Base-by-base conservation (phyloP, 202 grass and related monocot species). In the Musa balbisiana region DNA sequence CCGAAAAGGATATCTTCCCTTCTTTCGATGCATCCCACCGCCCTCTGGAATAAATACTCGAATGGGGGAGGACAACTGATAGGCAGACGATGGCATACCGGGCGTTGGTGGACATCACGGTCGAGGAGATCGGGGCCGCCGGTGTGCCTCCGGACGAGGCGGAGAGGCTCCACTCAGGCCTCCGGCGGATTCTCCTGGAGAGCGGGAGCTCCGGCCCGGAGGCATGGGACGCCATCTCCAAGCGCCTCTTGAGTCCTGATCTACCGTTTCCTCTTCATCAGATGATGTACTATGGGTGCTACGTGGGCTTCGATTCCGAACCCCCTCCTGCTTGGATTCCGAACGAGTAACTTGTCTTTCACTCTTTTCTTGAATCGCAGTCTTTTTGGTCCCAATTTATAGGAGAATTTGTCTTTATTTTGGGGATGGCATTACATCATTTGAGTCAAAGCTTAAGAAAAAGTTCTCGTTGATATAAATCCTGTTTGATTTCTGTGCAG, bases 241-340 rank as follows among this genome's bases (percentile, higher is more conserved):
- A 64, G 26, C 23, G 23, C 27, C 75, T 83, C 67, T 83, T 98
- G 64, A 69, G 65, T 51, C 87, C 85, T 2, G 55, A 58, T 23
- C 53, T 94, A 16, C 95, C 95, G 49, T 94, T 98, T 78, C 80
- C 87, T 68, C 53, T 94, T 51, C 91, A 98, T 73, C 94, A 88
- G 73, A 92, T 98, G 91, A 83, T 98, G 86, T 98, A 94, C 84
- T 85, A 98, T 55, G 91, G 94, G 72, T 98, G 91, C 83, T 98
- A 80, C 70, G 82, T 78, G 67, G 76, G 75, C 10, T 85, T 60
- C 80, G 78, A 83, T 59, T 88, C 88, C 49, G 23, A 83, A 56
- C 84, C 91, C 20, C 90, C 87, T 51, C 94, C 85, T 3, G 91
- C 87, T 78, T 98, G 95, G 95, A 83, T 78, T 51, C 95, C 91